These are phyloP conservation scores for Hypoxylon rubiginosum DNA, from an alignment of 2,329 filamentous ascomycete genomes.

Conservation along the genomic window DNA sequence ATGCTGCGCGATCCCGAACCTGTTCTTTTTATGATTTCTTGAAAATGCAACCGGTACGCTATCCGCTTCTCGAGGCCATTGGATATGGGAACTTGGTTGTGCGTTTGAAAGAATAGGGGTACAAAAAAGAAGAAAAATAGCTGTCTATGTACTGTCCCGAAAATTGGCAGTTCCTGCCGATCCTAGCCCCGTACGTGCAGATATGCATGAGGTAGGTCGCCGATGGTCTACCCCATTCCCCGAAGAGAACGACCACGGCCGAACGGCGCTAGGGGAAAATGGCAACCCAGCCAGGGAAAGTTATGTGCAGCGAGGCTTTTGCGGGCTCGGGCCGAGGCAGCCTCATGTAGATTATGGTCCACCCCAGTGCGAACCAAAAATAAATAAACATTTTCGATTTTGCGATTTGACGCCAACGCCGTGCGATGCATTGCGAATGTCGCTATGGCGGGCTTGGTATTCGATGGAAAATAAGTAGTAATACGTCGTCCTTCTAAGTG, in stretches of 20 bases:
- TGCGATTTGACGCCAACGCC: slow-evolving; percentile 33
- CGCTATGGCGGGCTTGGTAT: slow-evolving; percentile 20
- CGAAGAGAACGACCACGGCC: slow-evolving; percentile 33
- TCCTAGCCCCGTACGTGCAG: slow-evolving; percentile 44
- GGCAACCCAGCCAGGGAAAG: slow-evolving; percentile 13
- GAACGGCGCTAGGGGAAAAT: slow-evolving; percentile 39
- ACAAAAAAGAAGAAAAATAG: slow-evolving; percentile 29
- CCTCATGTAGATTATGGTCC: slow-evolving; percentile 37
- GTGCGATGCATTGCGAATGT: slow-evolving; percentile 38
- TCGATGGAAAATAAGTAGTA: slow-evolving; percentile 11
- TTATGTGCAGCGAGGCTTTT: slow-evolving; percentile 43
- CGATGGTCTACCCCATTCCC: slow-evolving; percentile 28
- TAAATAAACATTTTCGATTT: slow-evolving; percentile 42
- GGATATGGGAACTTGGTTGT: slow-evolving; percentile 25
- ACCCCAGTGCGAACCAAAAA: slow-evolving; percentile 28
- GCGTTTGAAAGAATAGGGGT: slow-evolving; percentile 9
- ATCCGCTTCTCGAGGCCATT: slow-evolving; percentile 26
- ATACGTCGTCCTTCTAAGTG: slow-evolving; percentile 37
- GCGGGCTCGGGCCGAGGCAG: slow-evolving; percentile 31
- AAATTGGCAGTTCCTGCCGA: slow-evolving; percentile 36
- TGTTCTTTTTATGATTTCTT: slow-evolving; percentile 31
- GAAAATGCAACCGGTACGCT: slow-evolving; percentile 35
- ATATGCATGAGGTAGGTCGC: slow-evolving; percentile 45
- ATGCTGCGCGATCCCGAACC: slow-evolving; percentile 32
- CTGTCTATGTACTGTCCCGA: slow-evolving; percentile 46